A percentile compares a stretch with the other conserved stretches of the same genome.
Evolutionary conservation across 176 grass and related monocot genomes (phyloP).

Genomic region (Phoenix dactylifera): DNA sequence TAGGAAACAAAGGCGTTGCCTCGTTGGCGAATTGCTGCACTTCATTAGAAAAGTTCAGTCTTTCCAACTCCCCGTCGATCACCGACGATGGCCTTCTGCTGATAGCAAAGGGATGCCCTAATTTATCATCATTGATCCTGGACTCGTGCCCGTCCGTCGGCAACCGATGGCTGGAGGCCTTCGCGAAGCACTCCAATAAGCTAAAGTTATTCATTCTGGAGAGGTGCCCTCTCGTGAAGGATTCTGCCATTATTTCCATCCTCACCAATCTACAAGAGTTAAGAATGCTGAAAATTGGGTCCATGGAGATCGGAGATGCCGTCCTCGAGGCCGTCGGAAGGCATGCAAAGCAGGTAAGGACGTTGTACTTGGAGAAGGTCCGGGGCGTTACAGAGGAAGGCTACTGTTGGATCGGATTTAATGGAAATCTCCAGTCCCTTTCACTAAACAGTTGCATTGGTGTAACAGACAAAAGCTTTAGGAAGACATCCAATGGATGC

Average conservation of each 20-base stretch:
- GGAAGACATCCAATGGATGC: neutral
- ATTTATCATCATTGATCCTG: neutral
- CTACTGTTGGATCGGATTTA: neutral
- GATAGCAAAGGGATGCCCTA: neutral
- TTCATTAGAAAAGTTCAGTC: neutral
- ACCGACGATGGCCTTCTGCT: neutral
- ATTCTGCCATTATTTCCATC: neutral
- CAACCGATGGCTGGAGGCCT: neutral
- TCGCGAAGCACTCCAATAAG: neutral
- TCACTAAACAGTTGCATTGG: neutral
- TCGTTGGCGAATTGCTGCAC: neutral
- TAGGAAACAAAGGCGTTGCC: neutral
- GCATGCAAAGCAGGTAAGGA: neutral
- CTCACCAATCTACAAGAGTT: neutral
- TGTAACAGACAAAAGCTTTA: neutral
- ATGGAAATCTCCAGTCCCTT: neutral
- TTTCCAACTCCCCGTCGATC: neutral
- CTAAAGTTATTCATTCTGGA: neutral
- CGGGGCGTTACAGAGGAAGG: neutral
- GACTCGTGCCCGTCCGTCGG: neutral
- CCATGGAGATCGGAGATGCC: neutral
- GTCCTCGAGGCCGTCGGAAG: neutral
- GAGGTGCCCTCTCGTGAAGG: neutral
- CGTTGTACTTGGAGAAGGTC: neutral
- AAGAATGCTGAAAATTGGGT: neutral